These are phyloP conservation scores for Ophiostoma quercus DNA, from an alignment of 2,329 filamentous ascomycete genomes.

Conservation along the genomic window DNA sequence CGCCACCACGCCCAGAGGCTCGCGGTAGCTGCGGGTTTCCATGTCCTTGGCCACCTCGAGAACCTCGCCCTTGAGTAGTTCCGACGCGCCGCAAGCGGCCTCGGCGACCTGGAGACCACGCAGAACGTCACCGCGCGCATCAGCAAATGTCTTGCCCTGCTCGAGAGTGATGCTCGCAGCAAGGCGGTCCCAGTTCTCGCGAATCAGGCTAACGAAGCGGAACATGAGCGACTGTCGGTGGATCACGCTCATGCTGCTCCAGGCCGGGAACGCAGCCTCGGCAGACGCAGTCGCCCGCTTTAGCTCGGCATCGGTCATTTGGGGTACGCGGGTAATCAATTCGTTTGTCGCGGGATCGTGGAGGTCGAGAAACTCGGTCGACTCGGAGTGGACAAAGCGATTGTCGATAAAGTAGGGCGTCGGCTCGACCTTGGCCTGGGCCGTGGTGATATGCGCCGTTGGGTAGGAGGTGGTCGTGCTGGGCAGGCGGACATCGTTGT, in stretches of 20 bases:
- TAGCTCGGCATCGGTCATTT: slow-evolving; percentile 74
- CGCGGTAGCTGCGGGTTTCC: slow-evolving; percentile 78
- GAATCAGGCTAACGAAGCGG: slow-evolving; percentile 72
- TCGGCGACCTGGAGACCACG: slow-evolving; percentile 80
- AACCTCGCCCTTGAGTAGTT: slow-evolving; percentile 76
- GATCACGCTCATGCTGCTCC: slow-evolving; percentile 67
- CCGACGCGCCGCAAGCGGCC: slow-evolving; percentile 73
- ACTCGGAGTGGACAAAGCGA: slow-evolving; percentile 62
- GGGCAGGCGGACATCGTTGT: slow-evolving; percentile 40
- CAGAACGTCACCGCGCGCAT: slow-evolving; percentile 76
- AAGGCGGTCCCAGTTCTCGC: slow-evolving; percentile 78
- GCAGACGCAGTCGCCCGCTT: slow-evolving; percentile 70
- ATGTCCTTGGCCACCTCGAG: slow-evolving; percentile 84
- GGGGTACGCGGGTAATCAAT: slow-evolving; percentile 74
- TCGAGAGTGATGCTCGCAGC: slow-evolving; percentile 81
- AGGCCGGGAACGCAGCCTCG: slow-evolving; percentile 67
- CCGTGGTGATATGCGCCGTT: slow-evolving; percentile 61
- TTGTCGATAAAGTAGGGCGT: slow-evolving; percentile 82
- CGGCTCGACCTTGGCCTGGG: slow-evolving; percentile 56
- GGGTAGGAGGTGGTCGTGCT: slow-evolving; percentile 60
- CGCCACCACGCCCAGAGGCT: slow-evolving; percentile 74
- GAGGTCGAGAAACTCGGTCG: slow-evolving; percentile 70
- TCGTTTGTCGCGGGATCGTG: slow-evolving; percentile 82
- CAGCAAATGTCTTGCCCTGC: slow-evolving; percentile 83
- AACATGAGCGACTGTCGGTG: slow-evolving; percentile 81